These are phyloP conservation scores for Leucocoprinus birnbaumii DNA, from an alignment of 768 basidiomycete species.

Conservation along the genomic window DNA sequence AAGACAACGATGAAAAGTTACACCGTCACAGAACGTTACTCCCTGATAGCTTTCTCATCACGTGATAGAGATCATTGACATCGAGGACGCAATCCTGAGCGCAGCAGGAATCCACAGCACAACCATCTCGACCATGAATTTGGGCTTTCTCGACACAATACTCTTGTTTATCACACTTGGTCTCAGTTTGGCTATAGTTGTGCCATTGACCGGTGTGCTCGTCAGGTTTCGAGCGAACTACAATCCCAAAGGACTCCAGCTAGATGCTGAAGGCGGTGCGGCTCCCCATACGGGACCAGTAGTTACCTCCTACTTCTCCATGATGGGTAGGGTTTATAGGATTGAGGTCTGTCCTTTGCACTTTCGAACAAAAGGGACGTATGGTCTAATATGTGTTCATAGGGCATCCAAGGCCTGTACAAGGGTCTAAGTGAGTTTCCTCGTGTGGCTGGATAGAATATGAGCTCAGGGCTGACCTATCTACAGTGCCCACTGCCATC, in stretches of 20 bases:
- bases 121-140: slow-evolving; percentile 18
- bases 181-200: slow-evolving; percentile 52
- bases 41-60: neutral
- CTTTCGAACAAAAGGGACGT: neutral
- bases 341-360: slow-evolving; percentile 55
- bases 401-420: slow-evolving; percentile 73
- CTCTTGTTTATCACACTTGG: slow-evolving; percentile 43
- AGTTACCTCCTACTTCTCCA: slow-evolving; percentile 71
- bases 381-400: neutral
- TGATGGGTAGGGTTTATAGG: slow-evolving; percentile 66
- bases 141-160: slow-evolving; percentile 32
- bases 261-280: slow-evolving; percentile 75
- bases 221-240: slow-evolving; percentile 83
- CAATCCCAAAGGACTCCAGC: slow-evolving; percentile 79
- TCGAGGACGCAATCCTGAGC: neutral
- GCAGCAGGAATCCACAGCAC: slow-evolving; percentile 14
- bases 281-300: slow-evolving; percentile 76
- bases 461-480: neutral
- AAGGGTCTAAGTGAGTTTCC: slow-evolving; percentile 63
- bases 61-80: neutral
- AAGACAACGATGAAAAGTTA: neutral
- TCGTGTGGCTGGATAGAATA: neutral
- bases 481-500: slow-evolving; percentile 38
- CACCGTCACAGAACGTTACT: neutral
- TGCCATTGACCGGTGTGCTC: slow-evolving; percentile 65